phyloP scores from a whole-genome alignment of 345 rosid species.

The Garcia nutans region DNA sequence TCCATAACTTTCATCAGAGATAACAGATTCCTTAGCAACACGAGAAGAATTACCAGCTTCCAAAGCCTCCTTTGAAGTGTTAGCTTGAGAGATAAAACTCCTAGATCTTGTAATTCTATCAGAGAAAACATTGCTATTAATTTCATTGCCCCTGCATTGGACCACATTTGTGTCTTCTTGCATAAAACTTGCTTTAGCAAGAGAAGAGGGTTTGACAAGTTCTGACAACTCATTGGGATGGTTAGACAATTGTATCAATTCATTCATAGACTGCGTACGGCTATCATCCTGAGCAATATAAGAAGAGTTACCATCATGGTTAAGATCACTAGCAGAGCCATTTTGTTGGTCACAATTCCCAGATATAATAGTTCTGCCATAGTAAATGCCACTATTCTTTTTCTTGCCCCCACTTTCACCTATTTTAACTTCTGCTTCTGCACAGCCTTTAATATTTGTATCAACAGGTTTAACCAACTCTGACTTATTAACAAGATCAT shows the following conservation, averaged over 20 bases:
- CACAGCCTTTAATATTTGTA: constrained; percentile 28
- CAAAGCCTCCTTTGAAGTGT: constrained; percentile 22
- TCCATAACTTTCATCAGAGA: constrained; percentile 29
- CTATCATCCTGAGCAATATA: background rate
- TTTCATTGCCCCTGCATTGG: constrained; percentile 31
- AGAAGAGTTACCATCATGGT: constrained; percentile 4
- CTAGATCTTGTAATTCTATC: constrained; percentile 38
- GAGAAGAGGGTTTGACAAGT: constrained; percentile 28
- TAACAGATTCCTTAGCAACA: constrained; percentile 17
- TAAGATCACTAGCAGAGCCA: constrained; percentile 23
- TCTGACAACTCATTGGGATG: constrained; percentile 27
- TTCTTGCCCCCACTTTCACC: constrained; percentile 30
- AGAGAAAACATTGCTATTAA: constrained; percentile 23
- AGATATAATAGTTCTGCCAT: constrained; percentile 36
- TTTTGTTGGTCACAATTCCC: constrained; percentile 27
- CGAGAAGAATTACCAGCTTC: constrained; percentile 25
- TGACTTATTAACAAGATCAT: constrained; percentile 32
- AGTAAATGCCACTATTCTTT: constrained; percentile 25
- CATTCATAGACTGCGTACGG: constrained; percentile 31
- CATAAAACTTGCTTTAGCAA: constrained; percentile 27
- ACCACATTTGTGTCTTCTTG: constrained; percentile 29
- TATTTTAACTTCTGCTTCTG: constrained; percentile 27
- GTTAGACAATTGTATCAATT: constrained; percentile 28
- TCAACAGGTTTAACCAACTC: constrained; percentile 34
- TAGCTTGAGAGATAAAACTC: constrained; percentile 29